Conservation (phyloP, 768 basidiomycete genomes). For the Lactifluus volemus region DNA sequence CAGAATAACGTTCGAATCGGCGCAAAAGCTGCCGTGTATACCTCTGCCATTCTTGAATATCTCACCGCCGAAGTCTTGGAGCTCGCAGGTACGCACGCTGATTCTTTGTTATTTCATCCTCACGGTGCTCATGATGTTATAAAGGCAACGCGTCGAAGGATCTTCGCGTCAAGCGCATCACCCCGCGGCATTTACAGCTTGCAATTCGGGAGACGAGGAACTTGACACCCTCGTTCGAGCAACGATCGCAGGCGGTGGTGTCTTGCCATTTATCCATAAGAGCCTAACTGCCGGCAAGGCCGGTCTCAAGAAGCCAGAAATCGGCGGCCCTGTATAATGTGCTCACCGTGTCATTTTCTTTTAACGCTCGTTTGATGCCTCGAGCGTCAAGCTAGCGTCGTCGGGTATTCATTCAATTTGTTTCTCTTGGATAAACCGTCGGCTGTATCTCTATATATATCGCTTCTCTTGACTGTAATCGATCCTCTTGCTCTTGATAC, state of each 20-base stretch:
- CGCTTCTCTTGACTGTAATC: not conserved
- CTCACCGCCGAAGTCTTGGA: constrained; percentile 94
- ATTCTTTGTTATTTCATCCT: not conserved
- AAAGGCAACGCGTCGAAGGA: constrained; percentile 95
- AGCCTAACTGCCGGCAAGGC: constrained; percentile 46
- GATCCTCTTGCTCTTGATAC: not conserved
- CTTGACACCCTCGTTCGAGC: constrained; percentile 92
- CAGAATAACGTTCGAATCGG: constrained; percentile 94
- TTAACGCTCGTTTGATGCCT: not conserved
- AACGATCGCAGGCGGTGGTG: constrained; percentile 88
- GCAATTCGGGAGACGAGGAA: constrained; percentile 98
- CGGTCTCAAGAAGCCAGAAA: constrained; percentile 30
- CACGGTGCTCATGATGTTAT: not conserved
- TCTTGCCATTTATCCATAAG: constrained; percentile 85
- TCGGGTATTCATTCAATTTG: not conserved
- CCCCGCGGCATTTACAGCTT: constrained; percentile 89
- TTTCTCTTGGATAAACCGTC: not conserved
- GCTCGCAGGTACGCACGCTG: constrained; percentile 63
- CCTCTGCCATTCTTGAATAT: constrained; percentile 93
- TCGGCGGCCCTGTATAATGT: constrained; percentile 2
- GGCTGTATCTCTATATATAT: not conserved
- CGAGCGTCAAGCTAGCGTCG: not conserved
- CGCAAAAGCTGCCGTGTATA: constrained; percentile 96
- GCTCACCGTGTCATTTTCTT: not conserved
- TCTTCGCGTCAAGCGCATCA: constrained; percentile 94